Base-by-base conservation (phyloP, 345 rosid genomes). In the Turritis glabra region DNA sequence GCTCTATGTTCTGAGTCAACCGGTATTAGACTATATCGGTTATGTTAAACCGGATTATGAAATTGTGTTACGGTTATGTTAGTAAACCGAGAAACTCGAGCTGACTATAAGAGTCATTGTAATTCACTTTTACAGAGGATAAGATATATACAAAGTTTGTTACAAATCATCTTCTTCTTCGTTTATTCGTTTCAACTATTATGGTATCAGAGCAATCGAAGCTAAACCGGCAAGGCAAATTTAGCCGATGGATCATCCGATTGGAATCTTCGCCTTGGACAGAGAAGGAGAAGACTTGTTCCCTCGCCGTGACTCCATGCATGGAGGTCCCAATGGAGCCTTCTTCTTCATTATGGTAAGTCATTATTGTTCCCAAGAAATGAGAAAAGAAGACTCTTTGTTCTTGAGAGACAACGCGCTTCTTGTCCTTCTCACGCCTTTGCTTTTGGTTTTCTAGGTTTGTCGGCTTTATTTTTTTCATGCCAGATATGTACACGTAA, bases 1-100 rank as follows among this genome's bases (percentile, higher is more conserved):
- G 97, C 88, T 58, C 83, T 89, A 81, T 89, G 96, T 67, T 91
- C 97, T 1, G 96, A 89, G 76, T 91, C 90, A 23, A 91, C 90
- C n/a, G n/a, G n/a, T n/a, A n/a, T n/a, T n/a, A n/a, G n/a, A n/a
- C n/a, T n/a, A n/a, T n/a, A n/a, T n/a, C n/a, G n/a, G n/a, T n/a
- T n/a, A n/a, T n/a, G n/a, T n/a, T n/a, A n/a, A n/a, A n/a, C n/a
- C n/a, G n/a, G n/a, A n/a, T n/a, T n/a, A n/a, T n/a, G n/a, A n/a
- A n/a, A n/a, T n/a, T n/a, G n/a, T n/a, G n/a, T n/a, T n/a, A n/a
- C n/a, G n/a, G n/a, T n/a, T n/a, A n/a, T n/a, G n/a, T n/a, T n/a
- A n/a, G n/a, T n/a, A n/a, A n/a, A n/a, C n/a, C n/a, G n/a, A n/a
- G n/a, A n/a, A n/a, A n/a, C n/a, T n/a, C n/a, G n/a, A n/a, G n/a